Percentiles rank a stretch among this genome's conserved stretches.
Evolutionary conservation across 2,329 filamentous ascomycete species (phyloP).

Genomic region (Penicillium brasilianum): DNA sequence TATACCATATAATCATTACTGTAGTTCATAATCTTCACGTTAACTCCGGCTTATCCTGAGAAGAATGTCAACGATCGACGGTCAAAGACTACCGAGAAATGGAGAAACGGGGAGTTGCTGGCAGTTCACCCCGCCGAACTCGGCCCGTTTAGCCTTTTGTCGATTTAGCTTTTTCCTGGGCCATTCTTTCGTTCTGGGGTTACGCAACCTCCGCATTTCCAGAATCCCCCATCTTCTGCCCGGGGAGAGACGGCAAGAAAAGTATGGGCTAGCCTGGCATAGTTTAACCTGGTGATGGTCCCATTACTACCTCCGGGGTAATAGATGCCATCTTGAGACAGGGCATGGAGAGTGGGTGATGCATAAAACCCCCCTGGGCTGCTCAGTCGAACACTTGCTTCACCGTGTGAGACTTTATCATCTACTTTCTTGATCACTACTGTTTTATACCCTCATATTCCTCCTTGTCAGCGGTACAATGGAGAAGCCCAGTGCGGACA

Average conservation of each 20-base stretch:
- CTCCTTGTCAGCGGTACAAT: not conserved
- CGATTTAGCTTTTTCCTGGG: not conserved
- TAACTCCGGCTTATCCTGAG: not conserved
- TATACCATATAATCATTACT: not conserved
- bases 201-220: not conserved
- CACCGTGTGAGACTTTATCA: not conserved
- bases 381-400: not conserved
- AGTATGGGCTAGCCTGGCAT: not conserved
- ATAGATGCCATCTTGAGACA: slow-evolving; percentile 3
- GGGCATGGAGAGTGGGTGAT: not conserved
- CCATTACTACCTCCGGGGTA: not conserved
- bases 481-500: slow-evolving; percentile 19
- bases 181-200: not conserved
- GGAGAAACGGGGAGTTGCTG: not conserved
- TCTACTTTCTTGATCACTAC: not conserved
- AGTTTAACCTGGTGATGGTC: not conserved
- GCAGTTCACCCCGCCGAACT: not conserved
- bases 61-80: not conserved
- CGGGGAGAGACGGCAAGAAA: not conserved
- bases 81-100: not conserved
- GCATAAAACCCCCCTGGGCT: slow-evolving; percentile 1
- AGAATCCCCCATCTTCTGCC: not conserved
- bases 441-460: not conserved
- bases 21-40: too few species aligned
- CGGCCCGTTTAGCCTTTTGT: not conserved